phyloP scores from a whole-genome alignment of 225 moss, liverwort and hornwort species.

The Physcomitrium patens region DNA sequence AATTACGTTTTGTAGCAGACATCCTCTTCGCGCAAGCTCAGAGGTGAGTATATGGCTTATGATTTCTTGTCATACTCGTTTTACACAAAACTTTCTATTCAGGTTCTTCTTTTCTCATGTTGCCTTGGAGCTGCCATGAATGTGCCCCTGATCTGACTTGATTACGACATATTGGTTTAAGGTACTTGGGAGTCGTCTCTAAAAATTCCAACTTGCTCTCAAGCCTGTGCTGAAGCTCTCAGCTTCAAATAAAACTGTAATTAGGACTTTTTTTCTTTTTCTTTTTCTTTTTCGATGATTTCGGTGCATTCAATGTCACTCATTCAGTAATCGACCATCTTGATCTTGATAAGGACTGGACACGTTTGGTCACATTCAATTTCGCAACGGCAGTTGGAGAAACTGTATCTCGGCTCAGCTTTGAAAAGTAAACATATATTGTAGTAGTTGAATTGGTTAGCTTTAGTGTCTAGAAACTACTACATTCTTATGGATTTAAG shows the following conservation, averaged over 20 bases:
- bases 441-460: conserved; percentile 26
- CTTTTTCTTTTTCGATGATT: neutral
- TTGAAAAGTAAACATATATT: conserved; percentile 2
- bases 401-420: neutral
- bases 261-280: neutral
- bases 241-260: neutral
- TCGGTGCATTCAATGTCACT: conserved; percentile 22
- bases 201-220: neutral
- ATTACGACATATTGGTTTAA: conserved; percentile 1
- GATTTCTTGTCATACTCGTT: conserved; percentile 16
- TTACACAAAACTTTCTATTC: conserved; percentile 4
- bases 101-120: conserved; percentile 19
- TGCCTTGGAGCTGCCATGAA: neutral
- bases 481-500: neutral
- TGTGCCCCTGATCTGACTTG: neutral
- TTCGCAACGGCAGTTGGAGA: conserved; percentile 13
- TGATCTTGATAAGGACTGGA: conserved; percentile 4
- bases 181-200: conserved; percentile 6
- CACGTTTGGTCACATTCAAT: neutral
- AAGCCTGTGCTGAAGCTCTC: conserved; percentile 3
- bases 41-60: conserved; percentile 37
- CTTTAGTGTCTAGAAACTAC: conserved; percentile 4
- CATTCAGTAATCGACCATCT: conserved; percentile 14
- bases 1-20: conserved; percentile 24
- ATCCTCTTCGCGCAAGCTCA: conserved; percentile 29